Evolutionary conservation across 2,329 filamentous ascomycete genomes (phyloP), one percentile per base, ranked within the genome.

Genomic region (Cryphonectria naterciae): DNA sequence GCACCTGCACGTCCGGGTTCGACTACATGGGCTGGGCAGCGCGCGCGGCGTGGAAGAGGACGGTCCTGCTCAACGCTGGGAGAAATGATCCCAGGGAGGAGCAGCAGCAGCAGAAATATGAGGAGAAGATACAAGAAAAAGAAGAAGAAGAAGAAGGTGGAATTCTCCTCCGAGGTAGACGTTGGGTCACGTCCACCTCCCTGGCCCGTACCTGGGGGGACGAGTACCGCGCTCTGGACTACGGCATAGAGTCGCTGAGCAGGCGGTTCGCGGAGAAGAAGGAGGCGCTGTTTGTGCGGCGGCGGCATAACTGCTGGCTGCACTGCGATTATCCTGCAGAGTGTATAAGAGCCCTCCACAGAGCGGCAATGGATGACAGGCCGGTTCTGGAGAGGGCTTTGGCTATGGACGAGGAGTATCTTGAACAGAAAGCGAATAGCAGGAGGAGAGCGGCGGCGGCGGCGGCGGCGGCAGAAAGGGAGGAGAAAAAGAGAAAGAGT

Each of bases 1-100:
- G 74, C 28, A 69, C 68, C 8, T 80, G 78, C 74, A 65, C 15
- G 25, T 63, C 75, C 70, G 74, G 78, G 64, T 81, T 81, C 63
- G 80, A 83, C 74, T 80, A 78, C 68, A 28, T 13, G 1, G 75
- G 74, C 37, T 83, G 81, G 81, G 71, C 68, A 6, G 62, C 46
- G 0, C 73, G 74, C 60, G 77, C 76, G n/a, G 68, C 75, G n/a
- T 82, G 78, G 77, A 75, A 77, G 3, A 77, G 79, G 37, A 73
- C 68, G 19, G 46, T 71, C 43, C 52, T 72, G 39, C 66, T 71
- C 52, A 73, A 71, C 64, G 22, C 60, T 22, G 46, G 46, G 19
- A 6, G 22, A 2, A 22, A 46, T 17, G 43, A 17, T 8, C 19
- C 6, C 43, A 46, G 43, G 25, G 4, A 37, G 25, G 32, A 43